Evolutionary conservation across 768 basidiomycete genomes (phyloP), one percentile per base, ranked within the genome.

Genomic region (Lactarius deliciosus): DNA sequence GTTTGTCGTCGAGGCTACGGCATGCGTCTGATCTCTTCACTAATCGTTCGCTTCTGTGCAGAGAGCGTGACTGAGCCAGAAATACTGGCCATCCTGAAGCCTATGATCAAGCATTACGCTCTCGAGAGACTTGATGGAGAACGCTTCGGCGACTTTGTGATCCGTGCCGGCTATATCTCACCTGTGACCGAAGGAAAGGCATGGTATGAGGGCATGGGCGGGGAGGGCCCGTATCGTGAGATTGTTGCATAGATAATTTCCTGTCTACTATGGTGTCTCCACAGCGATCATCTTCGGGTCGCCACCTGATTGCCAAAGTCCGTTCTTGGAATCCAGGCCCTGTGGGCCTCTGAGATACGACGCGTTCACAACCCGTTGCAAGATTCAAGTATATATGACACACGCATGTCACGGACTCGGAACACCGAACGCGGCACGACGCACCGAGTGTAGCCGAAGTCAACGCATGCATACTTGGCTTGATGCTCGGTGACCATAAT

Each of bases 41-140:
- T 54, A 20, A 9, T 57, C 22, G 41, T 53, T 58, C 22, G 16
- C 13, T n/a, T 30, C 45, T 55, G 34, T n/a, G 2, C 75, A 91
- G 92, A 94, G 81, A 84, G 86, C 7, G 93, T 96, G 45, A 89
- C 91, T 3, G 95, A 96, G 76, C 91, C 88, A 9, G 94, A 97
- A 76, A 97, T 97, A 63, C 79, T 99, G 61, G 87, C 87, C 6
- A 96, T 96, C 69, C 85, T 99, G 28, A 72, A 76, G 64, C 96
- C 95, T 0, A 95, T 99, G 92, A 96, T 99, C 83, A 94, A 93
- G 77, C 82, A 85, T 65, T 99, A 94, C 75, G 94, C 96, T 0
- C 79, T 91, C 32, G 95, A 98, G 76, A 83, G 96, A 56, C 78
- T 81, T 4, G 88, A 92, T 10, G 94, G 92, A 36, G 97, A 99